Percentiles rank a stretch among this genome's conserved stretches.
Evolutionary conservation across 768 basidiomycete species (phyloP).

Genomic region (Tulasnella sp.): DNA sequence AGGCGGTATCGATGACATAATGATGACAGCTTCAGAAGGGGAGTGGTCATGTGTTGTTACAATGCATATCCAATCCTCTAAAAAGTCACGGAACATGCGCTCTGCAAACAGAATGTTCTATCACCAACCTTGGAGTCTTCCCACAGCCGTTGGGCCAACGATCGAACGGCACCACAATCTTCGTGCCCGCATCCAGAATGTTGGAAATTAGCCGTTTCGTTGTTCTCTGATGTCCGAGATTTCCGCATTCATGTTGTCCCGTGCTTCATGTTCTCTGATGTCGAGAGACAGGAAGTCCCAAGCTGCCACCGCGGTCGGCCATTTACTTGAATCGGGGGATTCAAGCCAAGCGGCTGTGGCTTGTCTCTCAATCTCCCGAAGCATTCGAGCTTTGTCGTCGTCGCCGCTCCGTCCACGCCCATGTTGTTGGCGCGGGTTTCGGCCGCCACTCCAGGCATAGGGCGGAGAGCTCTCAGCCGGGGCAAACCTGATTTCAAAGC

Average conservation of each 20-base stretch:
- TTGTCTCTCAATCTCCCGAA: slow-evolving; percentile 26
- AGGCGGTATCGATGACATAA: neutral
- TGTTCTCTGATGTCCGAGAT: neutral
- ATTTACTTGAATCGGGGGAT: neutral
- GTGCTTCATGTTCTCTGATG: slow-evolving; percentile 19
- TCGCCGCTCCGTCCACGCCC: slow-evolving; percentile 4
- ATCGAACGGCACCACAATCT: neutral
- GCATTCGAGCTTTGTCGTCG: slow-evolving; percentile 3
- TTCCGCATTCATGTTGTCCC: slow-evolving; percentile 5
- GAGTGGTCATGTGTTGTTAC: neutral
- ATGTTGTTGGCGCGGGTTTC: neutral
- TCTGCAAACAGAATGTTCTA: neutral
- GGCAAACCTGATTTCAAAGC: neutral
- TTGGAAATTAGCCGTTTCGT: neutral
- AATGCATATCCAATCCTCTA: neutral
- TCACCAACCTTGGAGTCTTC: neutral
- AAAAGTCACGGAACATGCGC: neutral
- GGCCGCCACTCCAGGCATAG: neutral
- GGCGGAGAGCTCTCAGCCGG: neutral
- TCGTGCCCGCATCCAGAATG: neutral
- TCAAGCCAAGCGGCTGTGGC: slow-evolving; percentile 22
- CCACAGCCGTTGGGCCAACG: neutral
- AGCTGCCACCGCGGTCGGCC: slow-evolving; percentile 21
- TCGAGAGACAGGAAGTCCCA: slow-evolving; percentile 24
- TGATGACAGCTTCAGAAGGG: neutral